These are phyloP conservation scores for Penicillium steckii DNA, from an alignment of 495 filamentous ascomycete genomes.

Conservation along the genomic window DNA sequence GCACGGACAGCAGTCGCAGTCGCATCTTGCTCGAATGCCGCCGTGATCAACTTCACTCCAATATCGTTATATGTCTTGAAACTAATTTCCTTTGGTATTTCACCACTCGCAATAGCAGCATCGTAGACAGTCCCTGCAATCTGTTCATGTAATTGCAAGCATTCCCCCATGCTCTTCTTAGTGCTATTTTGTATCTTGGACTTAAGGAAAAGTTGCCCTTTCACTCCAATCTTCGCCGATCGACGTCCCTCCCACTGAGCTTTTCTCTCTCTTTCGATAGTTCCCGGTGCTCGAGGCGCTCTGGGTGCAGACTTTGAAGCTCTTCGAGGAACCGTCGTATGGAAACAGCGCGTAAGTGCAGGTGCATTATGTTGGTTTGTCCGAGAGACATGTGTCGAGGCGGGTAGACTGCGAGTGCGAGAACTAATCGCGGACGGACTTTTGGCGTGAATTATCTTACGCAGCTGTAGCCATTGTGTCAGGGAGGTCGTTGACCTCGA, in stretches of 20 bases:
- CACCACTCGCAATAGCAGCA: not conserved
- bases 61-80: constrained; percentile 20
- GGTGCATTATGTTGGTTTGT: constrained; percentile 6
- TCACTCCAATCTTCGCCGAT: not conserved
- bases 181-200: not conserved
- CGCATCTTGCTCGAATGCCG: constrained; percentile 5
- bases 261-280: not conserved
- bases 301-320: not conserved
- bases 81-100: constrained; percentile 12
- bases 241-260: not conserved
- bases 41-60: constrained; percentile 12
- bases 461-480: constrained; percentile 12
- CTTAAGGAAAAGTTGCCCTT: not conserved
- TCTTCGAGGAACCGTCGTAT: not conserved
- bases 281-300: not conserved
- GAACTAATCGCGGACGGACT: not conserved
- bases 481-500: constrained; percentile 6
- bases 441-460: constrained; percentile 1
- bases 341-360: constrained; percentile 14
- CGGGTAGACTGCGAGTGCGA: not conserved
- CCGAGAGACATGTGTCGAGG: constrained; percentile 4
- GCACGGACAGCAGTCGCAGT: constrained; percentile 11
- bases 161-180: not conserved
- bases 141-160: not conserved
- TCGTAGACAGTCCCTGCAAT: not conserved